Conservation (phyloP, 2,329 filamentous ascomycete species). For the Helotiales sp. region DNA sequence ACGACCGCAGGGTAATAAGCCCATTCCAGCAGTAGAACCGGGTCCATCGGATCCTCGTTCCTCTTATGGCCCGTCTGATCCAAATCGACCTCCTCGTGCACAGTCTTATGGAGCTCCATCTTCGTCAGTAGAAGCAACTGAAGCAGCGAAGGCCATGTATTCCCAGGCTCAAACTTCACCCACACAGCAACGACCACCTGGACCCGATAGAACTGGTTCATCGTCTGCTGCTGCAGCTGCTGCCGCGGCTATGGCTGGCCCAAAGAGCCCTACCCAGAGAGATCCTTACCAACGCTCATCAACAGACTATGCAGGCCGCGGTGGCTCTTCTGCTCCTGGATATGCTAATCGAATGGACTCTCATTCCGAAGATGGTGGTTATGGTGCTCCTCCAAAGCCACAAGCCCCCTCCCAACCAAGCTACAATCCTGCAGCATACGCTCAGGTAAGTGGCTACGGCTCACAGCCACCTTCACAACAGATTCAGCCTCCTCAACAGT, state of each 20-base stretch:
- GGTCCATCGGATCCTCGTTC: conserved; percentile 33
- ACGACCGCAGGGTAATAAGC: conserved; percentile 37
- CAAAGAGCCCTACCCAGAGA: conserved; percentile 32
- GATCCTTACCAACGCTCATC: conserved; percentile 40
- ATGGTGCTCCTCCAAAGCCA: conserved; percentile 42
- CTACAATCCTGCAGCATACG: conserved; percentile 82
- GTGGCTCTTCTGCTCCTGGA: conserved; percentile 23
- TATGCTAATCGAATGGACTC: conserved; percentile 34
- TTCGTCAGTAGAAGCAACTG: conserved; percentile 58
- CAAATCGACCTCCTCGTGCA: conserved; percentile 38
- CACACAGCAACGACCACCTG: conserved; percentile 50
- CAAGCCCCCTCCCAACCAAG: conserved; percentile 59
- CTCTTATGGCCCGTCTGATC: conserved; percentile 40
- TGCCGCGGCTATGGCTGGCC: conserved; percentile 62
- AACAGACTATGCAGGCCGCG: conserved; percentile 39
- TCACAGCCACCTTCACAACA: conserved; percentile 45
- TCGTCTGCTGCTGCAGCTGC: conserved; percentile 61
- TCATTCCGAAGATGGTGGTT: conserved; percentile 35
- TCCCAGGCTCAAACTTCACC: conserved; percentile 54
- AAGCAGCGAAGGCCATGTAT: conserved; percentile 69
- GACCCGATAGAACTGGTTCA: conserved; percentile 57
- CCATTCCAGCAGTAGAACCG: conserved; percentile 26
- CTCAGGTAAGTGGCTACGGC: conserved; percentile 61
- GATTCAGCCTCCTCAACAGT: conserved; percentile 37
- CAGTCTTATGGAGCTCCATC: conserved; percentile 46